Percentiles rank a stretch among this genome's conserved stretches.
Evolutionary conservation across 805 yeast species (phyloP).

Genomic region (Hyphopichia homilentoma): DNA sequence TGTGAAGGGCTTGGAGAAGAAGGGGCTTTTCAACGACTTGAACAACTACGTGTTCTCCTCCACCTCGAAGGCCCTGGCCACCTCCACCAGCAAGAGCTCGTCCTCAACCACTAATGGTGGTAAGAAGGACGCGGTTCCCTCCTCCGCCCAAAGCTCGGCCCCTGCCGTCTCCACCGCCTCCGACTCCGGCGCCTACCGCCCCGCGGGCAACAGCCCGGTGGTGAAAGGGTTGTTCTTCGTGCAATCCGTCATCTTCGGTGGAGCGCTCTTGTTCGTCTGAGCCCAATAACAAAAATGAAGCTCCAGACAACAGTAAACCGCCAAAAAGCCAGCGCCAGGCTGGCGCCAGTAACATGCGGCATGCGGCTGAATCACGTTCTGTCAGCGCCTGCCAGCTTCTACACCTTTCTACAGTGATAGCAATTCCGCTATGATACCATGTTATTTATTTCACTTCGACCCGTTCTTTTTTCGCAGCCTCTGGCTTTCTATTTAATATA

Average conservation of each 20-base stretch:
- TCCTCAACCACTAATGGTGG: constrained; percentile 5
- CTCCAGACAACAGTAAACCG: no score
- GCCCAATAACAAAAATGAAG: no score
- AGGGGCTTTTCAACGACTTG: constrained; percentile 36
- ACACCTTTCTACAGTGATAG: no score
- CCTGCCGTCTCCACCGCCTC: constrained; percentile 1
- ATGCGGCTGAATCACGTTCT: no score
- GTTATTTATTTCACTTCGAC: no score
- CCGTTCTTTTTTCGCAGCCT: no score
- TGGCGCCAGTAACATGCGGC: no score
- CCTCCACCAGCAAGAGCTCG: not conserved
- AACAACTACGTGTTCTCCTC: constrained; percentile 28
- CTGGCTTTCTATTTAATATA: no score
- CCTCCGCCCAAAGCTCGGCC: constrained; percentile 2
- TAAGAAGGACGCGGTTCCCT: not conserved
- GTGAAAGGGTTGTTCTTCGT: constrained; percentile 12
- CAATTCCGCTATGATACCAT: no score
- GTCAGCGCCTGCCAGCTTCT: no score
- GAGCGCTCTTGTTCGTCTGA: constrained; percentile 16
- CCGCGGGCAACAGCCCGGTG: constrained; percentile 5
- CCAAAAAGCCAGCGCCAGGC: no score
- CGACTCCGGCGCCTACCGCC: constrained; percentile 5
- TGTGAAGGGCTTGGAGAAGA: constrained; percentile 27
- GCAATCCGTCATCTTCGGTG: constrained; percentile 19
- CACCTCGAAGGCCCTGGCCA: constrained; percentile 4